Percentiles rank a stretch among this genome's conserved stretches.
These are phyloP conservation scores for Stentor coeruleus DNA, from an alignment of 73 alveolate species.

Conservation along the genomic window DNA sequence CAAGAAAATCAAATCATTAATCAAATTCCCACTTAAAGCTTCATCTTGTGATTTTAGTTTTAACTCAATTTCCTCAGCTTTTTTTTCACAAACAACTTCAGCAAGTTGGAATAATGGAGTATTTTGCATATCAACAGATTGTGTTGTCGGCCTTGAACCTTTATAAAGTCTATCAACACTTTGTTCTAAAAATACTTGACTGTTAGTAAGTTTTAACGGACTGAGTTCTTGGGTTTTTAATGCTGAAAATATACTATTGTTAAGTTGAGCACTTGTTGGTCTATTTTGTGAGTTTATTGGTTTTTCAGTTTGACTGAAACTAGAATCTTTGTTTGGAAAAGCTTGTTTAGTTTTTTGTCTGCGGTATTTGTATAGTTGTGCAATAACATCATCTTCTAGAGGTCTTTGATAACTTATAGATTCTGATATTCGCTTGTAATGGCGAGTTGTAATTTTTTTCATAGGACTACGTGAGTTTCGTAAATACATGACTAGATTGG, in stretches of 20 bases:
- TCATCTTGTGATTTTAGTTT: background rate
- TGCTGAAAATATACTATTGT: background rate
- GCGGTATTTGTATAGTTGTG: background rate
- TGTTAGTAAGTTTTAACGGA: background rate
- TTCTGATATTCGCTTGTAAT: background rate
- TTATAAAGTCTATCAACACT: conserved; percentile 7
- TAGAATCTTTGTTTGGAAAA: background rate
- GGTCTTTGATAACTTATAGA: background rate
- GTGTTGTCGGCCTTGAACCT: background rate
- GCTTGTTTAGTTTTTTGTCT: background rate
- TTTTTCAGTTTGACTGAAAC: background rate
- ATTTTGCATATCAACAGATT: background rate
- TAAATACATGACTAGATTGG: no score
- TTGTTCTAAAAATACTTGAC: background rate
- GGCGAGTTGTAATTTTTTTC: background rate
- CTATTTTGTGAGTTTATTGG: background rate
- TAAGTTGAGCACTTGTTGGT: background rate
- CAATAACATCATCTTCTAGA: background rate
- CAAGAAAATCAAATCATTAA: background rate
- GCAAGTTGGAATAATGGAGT: background rate
- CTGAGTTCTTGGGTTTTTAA: background rate
- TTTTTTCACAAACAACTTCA: conserved; percentile 10
- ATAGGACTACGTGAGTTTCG: no score
- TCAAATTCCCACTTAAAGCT: background rate
- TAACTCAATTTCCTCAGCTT: background rate